Conservation (phyloP, 1,284 basidiomycete species). For the Moesziomyces antarcticus region DNA sequence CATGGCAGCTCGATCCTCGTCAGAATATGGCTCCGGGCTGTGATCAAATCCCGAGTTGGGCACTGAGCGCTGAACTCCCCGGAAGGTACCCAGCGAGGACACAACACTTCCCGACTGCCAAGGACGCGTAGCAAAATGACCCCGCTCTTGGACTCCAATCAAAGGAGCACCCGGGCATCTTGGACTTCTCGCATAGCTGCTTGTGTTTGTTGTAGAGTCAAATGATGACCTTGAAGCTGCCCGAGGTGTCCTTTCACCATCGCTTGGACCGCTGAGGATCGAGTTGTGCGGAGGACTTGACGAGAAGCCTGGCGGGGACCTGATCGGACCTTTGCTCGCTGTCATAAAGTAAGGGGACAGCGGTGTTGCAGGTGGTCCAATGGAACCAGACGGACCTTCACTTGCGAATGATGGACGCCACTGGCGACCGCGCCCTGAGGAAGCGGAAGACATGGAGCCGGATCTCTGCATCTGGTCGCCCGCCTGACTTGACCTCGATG, state of each 20-base stretch:
- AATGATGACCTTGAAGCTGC: slow-evolving; percentile 16
- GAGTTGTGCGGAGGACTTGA: slow-evolving; percentile 1
- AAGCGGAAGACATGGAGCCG: slow-evolving; percentile 27
- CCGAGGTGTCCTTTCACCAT: slow-evolving; percentile 28
- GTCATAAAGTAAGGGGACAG: slow-evolving; percentile 28
- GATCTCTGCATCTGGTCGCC: slow-evolving; percentile 17
- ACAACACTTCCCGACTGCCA: slow-evolving; percentile 11
- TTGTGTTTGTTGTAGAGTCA: slow-evolving; percentile 4
- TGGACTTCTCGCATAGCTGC: slow-evolving; percentile 1
- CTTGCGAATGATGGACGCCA: slow-evolving; percentile 24
- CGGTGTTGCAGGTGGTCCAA: slow-evolving; percentile 36
- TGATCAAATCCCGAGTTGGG: neutral
- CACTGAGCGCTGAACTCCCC: neutral
- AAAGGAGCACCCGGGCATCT: slow-evolving; percentile 37
- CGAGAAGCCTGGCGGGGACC: slow-evolving; percentile 14
- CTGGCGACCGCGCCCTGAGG: slow-evolving; percentile 9
- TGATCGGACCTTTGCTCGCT: neutral
- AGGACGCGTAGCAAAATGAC: slow-evolving; percentile 20
- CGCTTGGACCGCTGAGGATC: neutral
- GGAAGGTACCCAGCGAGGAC: slow-evolving; percentile 20
- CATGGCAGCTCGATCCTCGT: slow-evolving; percentile 20
- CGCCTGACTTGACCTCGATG: slow-evolving; percentile 12
- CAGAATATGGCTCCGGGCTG: neutral
- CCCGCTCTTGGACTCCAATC: slow-evolving; percentile 20
- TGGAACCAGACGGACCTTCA: slow-evolving; percentile 9